phyloP scores from a whole-genome alignment of 2,329 filamentous ascomycete species.

The Triangularia verruculosa region DNA sequence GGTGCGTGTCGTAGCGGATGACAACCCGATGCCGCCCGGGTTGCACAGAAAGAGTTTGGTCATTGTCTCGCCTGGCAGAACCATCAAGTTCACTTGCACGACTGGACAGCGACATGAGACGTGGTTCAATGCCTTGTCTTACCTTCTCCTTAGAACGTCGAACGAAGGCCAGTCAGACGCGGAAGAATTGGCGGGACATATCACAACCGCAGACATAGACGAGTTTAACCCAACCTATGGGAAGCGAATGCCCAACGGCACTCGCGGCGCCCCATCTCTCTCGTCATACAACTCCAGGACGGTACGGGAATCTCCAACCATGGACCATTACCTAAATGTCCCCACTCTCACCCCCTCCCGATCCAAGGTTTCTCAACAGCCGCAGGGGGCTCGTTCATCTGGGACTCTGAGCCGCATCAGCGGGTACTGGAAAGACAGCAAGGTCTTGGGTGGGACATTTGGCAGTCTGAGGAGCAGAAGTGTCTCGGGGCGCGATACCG shows the following conservation, averaged over 20 bases:
- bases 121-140: constrained; percentile 96
- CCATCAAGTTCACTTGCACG: constrained; percentile 89
- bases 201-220: constrained; percentile 61
- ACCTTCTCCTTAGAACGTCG: constrained; percentile 76
- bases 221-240: constrained; percentile 76
- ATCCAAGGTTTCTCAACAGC: constrained; percentile 34
- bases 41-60: constrained; percentile 92
- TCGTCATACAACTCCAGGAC: constrained; percentile 78
- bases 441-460: constrained; percentile 47
- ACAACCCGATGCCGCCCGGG: constrained; percentile 92
- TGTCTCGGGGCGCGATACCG: constrained; percentile 39
- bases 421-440: constrained; percentile 55
- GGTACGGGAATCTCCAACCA: constrained; percentile 60
- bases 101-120: constrained; percentile 95
- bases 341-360: constrained; percentile 55
- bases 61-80: constrained; percentile 82
- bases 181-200: constrained; percentile 55
- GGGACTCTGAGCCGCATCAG: constrained; percentile 58
- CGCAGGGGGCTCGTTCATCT: constrained; percentile 26
- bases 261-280: constrained; percentile 60
- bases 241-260: constrained; percentile 44
- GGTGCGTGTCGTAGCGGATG: constrained; percentile 86
- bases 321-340: constrained; percentile 48
- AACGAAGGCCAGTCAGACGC: constrained; percentile 60
- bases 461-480: constrained; percentile 54